These are phyloP conservation scores for Hymenoscyphus scutula DNA, from an alignment of 2,329 filamentous ascomycete genomes.

Conservation along the genomic window DNA sequence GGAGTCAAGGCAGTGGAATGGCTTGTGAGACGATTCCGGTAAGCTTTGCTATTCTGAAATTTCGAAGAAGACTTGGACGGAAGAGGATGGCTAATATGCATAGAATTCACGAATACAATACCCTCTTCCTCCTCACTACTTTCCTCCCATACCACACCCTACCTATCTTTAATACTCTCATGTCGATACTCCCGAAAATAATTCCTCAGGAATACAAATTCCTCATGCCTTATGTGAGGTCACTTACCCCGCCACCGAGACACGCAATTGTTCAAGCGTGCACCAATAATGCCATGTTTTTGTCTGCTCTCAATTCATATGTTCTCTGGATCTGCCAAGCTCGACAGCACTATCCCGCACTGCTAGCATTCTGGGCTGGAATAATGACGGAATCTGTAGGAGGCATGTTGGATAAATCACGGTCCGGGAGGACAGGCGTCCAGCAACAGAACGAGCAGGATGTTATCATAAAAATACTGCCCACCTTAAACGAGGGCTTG, in stretches of 20 bases:
- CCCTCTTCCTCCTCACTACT: slow-evolving; percentile 70
- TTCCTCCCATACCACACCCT: slow-evolving; percentile 92
- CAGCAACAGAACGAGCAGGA: slow-evolving; percentile 80
- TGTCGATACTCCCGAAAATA: slow-evolving; percentile 79
- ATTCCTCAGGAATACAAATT: slow-evolving; percentile 78
- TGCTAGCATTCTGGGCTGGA: slow-evolving; percentile 89
- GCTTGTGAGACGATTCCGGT: slow-evolving; percentile 89
- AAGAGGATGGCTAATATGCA: slow-evolving; percentile 14
- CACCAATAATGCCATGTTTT: slow-evolving; percentile 72
- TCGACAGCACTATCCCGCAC: slow-evolving; percentile 70
- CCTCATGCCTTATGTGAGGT: slow-evolving; percentile 79
- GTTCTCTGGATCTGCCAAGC: slow-evolving; percentile 70
- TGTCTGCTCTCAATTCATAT: slow-evolving; percentile 74
- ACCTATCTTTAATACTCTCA: slow-evolving; percentile 77
- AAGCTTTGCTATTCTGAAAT: slow-evolving; percentile 32
- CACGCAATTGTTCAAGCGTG: slow-evolving; percentile 82
- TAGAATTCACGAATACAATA: slow-evolving; percentile 91
- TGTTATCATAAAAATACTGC: slow-evolving; percentile 66
- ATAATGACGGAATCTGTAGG: slow-evolving; percentile 83
- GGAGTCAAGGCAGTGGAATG: slow-evolving; percentile 92
- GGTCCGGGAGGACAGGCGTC: slow-evolving; percentile 71
- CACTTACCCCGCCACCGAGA: slow-evolving; percentile 72
- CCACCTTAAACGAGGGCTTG: slow-evolving; percentile 73
- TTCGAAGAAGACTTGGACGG: background rate
- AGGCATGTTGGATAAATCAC: slow-evolving; percentile 73